These are phyloP conservation scores for Umbelopsis vinacea DNA, from an alignment of 192 early-diverging fungal genomes.

Conservation along the genomic window DNA sequence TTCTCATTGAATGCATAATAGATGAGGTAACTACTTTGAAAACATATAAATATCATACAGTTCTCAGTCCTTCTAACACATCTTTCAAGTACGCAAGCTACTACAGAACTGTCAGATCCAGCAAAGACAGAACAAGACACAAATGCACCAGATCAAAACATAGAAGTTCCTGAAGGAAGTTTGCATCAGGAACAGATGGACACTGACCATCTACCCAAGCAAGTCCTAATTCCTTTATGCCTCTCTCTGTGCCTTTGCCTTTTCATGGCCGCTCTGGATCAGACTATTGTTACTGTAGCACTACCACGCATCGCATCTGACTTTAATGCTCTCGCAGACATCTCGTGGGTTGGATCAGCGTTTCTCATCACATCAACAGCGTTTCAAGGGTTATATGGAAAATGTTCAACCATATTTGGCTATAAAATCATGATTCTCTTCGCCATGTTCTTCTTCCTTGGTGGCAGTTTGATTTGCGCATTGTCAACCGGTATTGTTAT, in stretches of 20 bases:
- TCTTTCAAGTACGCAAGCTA: too few relatives aligned
- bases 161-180: too few relatives aligned
- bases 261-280: conserved; percentile 75
- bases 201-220: too few relatives aligned
- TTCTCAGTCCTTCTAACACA: too few relatives aligned
- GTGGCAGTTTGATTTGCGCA: conserved; percentile 79
- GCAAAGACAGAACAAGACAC: too few relatives aligned
- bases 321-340: conserved; percentile 62
- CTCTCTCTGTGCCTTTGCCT: conserved; percentile 21
- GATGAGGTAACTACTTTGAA: too few relatives aligned
- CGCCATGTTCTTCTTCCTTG: conserved; percentile 74
- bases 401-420: conserved; percentile 73
- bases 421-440: conserved; percentile 67
- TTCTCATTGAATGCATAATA: too few relatives aligned
- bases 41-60: too few relatives aligned
- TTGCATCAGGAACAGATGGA: too few relatives aligned
- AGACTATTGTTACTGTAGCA: conserved; percentile 78
- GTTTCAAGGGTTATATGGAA: conserved; percentile 52
- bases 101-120: too few relatives aligned
- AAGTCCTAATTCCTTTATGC: too few relatives aligned
- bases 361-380: conserved; percentile 25
- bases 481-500: conserved; percentile 57
- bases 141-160: too few relatives aligned
- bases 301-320: conserved; percentile 70
- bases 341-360: conserved; percentile 70